Base-by-base conservation (phyloP, 1,284 basidiomycete genomes). In the Cutaneotrichosporon cutaneum region DNA sequence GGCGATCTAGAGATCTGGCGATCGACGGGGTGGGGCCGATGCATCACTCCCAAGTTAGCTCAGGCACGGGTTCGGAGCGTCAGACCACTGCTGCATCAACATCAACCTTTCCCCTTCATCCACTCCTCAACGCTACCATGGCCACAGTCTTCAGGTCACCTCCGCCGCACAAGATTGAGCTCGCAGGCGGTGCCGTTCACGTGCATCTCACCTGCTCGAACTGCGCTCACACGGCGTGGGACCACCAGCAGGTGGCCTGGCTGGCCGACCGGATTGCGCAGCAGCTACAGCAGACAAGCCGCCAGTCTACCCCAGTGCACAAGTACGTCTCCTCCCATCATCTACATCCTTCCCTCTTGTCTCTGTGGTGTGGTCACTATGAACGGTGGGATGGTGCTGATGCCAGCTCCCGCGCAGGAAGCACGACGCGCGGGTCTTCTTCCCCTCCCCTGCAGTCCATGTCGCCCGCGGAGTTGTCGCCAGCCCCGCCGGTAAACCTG, bases 191-290 rank as follows among this genome's bases (percentile, higher is more conserved):
- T 16, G 6, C n/a, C 14, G 44, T 64, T 6, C 56, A 61, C 24
- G 54, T 64, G 42, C 59, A 64, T n/a, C 53, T 61, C 27, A 4
- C 27, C 1, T 64, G 63, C 57, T 26, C 42, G 5, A 11, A 26
- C 10, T 64, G 63, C 48, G 55, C 56, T 1, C 4, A 24, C 16
- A 26, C 13, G 1, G 52, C 63, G 13, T 64, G 63, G 63, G 50
- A 33, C 21, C 59, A 61, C 24, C 63, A 64, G 27, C 59, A 64
- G 16, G 35, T 64, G 27, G 63, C 60, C 0, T 56, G 48, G 47
- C 50, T 64, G 6, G 63, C 63, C 8, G 63, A 64, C 21, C 16
- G 22, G 2, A 33, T 64, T 3, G 57, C 59, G 3, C 47, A 51
- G 24, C 47, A 50, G 14, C 39, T 61, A 2, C 26, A 18, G 7